These are phyloP conservation scores for Phytophthora vignae DNA, from an alignment of 352 stramenopile genomes.

Conservation along the genomic window DNA sequence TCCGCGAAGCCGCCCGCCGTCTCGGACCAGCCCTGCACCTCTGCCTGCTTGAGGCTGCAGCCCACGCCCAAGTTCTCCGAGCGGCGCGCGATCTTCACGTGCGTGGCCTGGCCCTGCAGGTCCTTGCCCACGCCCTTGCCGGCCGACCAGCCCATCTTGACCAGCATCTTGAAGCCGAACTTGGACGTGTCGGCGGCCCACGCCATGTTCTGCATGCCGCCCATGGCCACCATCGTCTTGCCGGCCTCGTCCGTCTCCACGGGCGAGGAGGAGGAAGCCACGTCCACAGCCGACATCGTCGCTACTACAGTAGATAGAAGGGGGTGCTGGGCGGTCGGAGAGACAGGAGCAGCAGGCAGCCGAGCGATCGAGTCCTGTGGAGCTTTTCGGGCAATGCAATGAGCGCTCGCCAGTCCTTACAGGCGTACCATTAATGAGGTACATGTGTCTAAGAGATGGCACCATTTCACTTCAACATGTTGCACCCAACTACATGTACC, in stretches of 20 bases:
- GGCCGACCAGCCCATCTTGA: no score
- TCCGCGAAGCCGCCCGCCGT: no score
- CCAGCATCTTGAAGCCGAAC: no score
- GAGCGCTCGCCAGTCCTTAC: conserved; percentile 11
- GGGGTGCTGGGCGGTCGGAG: neutral
- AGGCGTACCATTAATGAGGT: neutral
- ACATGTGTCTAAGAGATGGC: neutral
- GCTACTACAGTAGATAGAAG: neutral
- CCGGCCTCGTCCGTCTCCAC: conserved; percentile 36
- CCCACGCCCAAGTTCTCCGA: no score
- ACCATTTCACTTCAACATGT: neutral
- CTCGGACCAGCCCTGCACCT: no score
- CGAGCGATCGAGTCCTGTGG: neutral
- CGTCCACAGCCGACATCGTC: conserved; percentile 40
- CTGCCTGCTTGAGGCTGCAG: no score
- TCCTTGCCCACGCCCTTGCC: no score
- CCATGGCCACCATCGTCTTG: conserved; percentile 82
- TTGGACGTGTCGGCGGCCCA: conserved; percentile 91
- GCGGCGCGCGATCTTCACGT: no score
- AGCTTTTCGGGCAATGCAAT: conserved; percentile 27
- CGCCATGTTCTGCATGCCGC: conserved; percentile 90
- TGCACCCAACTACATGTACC: neutral
- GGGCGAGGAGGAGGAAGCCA: conserved; percentile 28
- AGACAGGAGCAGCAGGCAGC: neutral
- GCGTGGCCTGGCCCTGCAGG: no score